A percentile compares a stretch with the other conserved stretches of the same genome.
Evolutionary conservation across 768 basidiomycete species (phyloP).

Genomic region (Goffeauzyma gilvescens): DNA sequence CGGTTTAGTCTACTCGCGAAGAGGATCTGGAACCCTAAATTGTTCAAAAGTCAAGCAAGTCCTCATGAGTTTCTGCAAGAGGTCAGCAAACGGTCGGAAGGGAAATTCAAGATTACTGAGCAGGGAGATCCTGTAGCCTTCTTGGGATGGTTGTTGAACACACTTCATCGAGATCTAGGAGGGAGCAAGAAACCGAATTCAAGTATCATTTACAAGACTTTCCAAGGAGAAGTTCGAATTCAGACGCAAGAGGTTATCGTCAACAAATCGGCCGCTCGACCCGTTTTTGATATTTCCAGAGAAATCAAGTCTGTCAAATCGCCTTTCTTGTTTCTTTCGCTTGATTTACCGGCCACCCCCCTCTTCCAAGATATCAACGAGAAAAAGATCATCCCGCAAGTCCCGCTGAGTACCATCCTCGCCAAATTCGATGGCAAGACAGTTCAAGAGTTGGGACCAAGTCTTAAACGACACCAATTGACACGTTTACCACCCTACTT

Average conservation of each 20-base stretch:
- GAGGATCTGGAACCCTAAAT: conserved; percentile 85
- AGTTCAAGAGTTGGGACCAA: conserved; percentile 73
- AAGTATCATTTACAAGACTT: conserved; percentile 78
- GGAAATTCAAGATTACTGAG: conserved; percentile 78
- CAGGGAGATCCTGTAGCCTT: conserved; percentile 96
- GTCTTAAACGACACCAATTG: conserved; percentile 69
- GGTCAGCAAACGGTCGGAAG: conserved; percentile 68
- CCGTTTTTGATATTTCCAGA: conserved; percentile 65
- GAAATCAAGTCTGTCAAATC: conserved; percentile 70
- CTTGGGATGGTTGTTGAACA: conserved; percentile 83
- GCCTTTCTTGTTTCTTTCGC: conserved; percentile 85
- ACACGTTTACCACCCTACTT: conserved; percentile 76
- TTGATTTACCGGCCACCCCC: conserved; percentile 93
- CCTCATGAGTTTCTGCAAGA: conserved; percentile 99
- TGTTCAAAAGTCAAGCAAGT: conserved; percentile 95
- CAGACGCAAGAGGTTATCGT: conserved; percentile 86
- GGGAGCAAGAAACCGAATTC: conserved; percentile 84
- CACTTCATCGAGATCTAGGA: conserved; percentile 75
- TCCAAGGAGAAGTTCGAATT: conserved; percentile 81
- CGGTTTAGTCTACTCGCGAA: conserved; percentile 73
- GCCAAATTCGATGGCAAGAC: conserved; percentile 84
- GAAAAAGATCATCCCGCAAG: conserved; percentile 98
- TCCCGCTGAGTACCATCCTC: conserved; percentile 70
- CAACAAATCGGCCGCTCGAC: conserved; percentile 59
- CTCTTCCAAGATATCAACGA: conserved; percentile 88